Percentiles rank a stretch among this genome's conserved stretches.
These are phyloP conservation scores for Mollisiaceae sp. DNA, from an alignment of 2,329 filamentous ascomycete species.

Conservation along the genomic window DNA sequence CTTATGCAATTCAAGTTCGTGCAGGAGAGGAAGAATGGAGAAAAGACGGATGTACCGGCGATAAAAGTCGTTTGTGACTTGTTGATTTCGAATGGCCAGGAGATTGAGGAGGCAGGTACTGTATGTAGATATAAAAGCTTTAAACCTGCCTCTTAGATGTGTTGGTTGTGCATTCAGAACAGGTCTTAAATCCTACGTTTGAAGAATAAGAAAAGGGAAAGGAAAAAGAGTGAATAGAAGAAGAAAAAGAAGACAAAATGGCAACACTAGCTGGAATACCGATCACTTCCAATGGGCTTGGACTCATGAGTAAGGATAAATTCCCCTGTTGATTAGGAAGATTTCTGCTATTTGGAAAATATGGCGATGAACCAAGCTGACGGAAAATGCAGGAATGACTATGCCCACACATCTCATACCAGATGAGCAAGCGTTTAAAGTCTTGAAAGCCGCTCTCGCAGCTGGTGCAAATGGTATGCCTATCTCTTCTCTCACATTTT, in stretches of 20 bases:
- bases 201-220: not conserved
- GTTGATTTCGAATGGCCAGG: too few relatives aligned
- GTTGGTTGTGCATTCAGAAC: too few relatives aligned
- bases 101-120: too few relatives aligned
- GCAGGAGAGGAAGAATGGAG: too few relatives aligned
- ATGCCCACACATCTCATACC: constrained; percentile 38
- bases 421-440: constrained; percentile 55
- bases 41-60: too few relatives aligned
- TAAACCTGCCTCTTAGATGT: too few relatives aligned
- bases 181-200: not conserved
- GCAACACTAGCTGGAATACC: constrained; percentile 45
- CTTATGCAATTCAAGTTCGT: too few relatives aligned
- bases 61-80: too few relatives aligned
- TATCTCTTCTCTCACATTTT: not conserved
- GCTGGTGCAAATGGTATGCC: constrained; percentile 44
- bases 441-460: constrained; percentile 58
- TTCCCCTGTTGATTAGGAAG: not conserved
- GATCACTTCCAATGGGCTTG: constrained; percentile 57
- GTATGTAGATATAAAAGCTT: too few relatives aligned
- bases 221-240: not conserved
- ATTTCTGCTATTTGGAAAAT: too few relatives aligned
- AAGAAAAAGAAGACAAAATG: constrained; percentile 15
- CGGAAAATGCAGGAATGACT: constrained; percentile 33
- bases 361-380: too few relatives aligned
- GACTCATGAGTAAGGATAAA: constrained; percentile 51